These are phyloP conservation scores for Lentinula raphanica DNA, from an alignment of 768 basidiomycete genomes.

Conservation along the genomic window DNA sequence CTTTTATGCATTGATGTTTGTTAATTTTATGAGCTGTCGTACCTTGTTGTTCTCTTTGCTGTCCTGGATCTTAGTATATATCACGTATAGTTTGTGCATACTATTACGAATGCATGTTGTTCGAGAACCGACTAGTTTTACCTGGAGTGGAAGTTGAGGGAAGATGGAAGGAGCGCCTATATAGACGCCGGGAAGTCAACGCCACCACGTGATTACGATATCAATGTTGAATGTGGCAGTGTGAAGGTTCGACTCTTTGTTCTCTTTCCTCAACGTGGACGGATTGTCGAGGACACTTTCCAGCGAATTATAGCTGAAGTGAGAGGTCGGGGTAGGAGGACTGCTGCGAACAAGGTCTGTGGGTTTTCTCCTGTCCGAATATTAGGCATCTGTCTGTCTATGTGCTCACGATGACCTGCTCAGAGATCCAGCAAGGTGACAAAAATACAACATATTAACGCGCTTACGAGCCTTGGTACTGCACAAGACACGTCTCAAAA, in stretches of 20 bases:
- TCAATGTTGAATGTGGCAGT: slow-evolving; percentile 1
- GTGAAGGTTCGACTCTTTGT: not conserved
- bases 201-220: not conserved
- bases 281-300: not conserved
- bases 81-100: not conserved
- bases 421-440: slow-evolving; percentile 4
- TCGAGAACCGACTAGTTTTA: too few relatives aligned
- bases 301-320: not conserved
- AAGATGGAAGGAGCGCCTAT: too few relatives aligned
- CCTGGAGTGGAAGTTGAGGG: too few relatives aligned
- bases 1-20: not conserved
- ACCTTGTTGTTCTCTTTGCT: not conserved
- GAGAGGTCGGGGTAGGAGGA: slow-evolving; percentile 6
- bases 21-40: not conserved
- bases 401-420: not conserved
- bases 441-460: slow-evolving; percentile 4
- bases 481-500: slow-evolving; percentile 3
- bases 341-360: not conserved
- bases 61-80: not conserved
- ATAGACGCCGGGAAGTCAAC: too few relatives aligned
- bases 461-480: slow-evolving; percentile 3
- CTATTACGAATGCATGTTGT: too few relatives aligned
- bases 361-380: not conserved
- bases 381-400: not conserved
- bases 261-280: slow-evolving; percentile 3